Evolutionary conservation across 139 green algal species (phyloP), one percentile per base, ranked within the genome.

Genomic region (Ostreobium quekettii): DNA sequence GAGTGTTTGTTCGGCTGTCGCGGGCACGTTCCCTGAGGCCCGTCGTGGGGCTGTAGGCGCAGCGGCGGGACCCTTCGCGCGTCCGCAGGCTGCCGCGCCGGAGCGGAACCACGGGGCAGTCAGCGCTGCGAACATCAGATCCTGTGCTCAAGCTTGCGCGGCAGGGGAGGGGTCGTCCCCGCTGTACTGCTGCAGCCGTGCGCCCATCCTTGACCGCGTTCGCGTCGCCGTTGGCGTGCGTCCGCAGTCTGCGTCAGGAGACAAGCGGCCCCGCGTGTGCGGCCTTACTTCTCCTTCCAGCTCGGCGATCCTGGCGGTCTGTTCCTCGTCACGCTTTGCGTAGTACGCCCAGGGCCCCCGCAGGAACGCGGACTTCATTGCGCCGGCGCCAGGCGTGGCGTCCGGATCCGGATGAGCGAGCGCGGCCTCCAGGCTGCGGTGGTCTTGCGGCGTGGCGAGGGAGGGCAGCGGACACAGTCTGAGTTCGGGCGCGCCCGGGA

Each of bases 311-410:
- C 31, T 30, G 8, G 8, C 24, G 7, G 6, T 46, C 47, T 66
- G 59, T 19, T 66, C 30, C 6, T n/a, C 32, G 30, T 42, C 11
- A 48, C 59, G 59, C 29, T 47, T 26, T 46, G 46, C 59, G 26
- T 66, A 66, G 32, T 32, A 66, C 28, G 59, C 59, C 59, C 59
- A 66, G 28, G 59, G 59, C 29, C 59, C 59, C 29, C 32, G 29
- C 30, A 66, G 24, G 30, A 28, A 11, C 7, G 32, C 59, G 5
- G 59, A 66, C 28, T 66, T 26, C 59, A 66, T 66, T 8, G 5
- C 30, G 19, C n/a, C n/a, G n/a, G n/a, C n/a, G n/a, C n/a, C n/a
- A n/a, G n/a, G n/a, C n/a, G n/a, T n/a, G n/a, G n/a, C n/a, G n/a
- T n/a, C n/a, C n/a, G n/a, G n/a, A n/a, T n/a, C n/a, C n/a, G n/a